Base-by-base conservation (phyloP, 169 alveolate genomes). In the Ichthyophthirius multifiliis region DNA sequence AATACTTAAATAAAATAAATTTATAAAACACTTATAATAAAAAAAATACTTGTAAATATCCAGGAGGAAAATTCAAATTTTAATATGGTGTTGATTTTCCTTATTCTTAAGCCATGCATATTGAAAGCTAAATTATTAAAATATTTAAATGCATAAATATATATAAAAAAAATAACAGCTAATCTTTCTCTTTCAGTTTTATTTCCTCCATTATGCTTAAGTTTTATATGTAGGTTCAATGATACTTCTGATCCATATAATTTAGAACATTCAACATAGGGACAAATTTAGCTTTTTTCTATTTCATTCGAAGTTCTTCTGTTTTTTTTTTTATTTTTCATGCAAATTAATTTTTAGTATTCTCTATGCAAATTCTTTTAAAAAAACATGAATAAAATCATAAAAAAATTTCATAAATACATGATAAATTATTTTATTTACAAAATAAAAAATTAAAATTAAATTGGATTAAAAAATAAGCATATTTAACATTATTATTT, bases 241-340 rank as follows among this genome's bases (percentile, higher is more conserved):
- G 95, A 88, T 37, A 91, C 90, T 47, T 88, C 93, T 16, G 93
- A 55, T 7, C 94, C 92, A 84, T 88, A 91, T 12, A 63, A 37
- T 76, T 91, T 91, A n/a, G 76, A 79, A 67, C 95, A 91, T 34
- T 83, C 85, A 12, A 73, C 78, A 78, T 74, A 86, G 32, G 88
- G 84, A 71, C 95, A 91, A 23, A 74, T 43, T 64, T 73, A 89
- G 32, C 76, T 55, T 64, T 83, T 83, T n/a, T 87, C 83, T 18
- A 87, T 79, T 44, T 80, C 85, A 39, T 83, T 65, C 5, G 92
- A 89, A 16, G 89, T 67, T 63, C 89, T 75, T 65, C 88, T 75
- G 43, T 79, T 75, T 45, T 85, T 83, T 55, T 85, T 85, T 34
- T 82, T 82, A n/a, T 79, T 73, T 35, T 78, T 67, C 62, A 41